Evolutionary conservation across 2,329 filamentous ascomycete genomes (phyloP).

Genomic region (Dothiorella sarmentorum): DNA sequence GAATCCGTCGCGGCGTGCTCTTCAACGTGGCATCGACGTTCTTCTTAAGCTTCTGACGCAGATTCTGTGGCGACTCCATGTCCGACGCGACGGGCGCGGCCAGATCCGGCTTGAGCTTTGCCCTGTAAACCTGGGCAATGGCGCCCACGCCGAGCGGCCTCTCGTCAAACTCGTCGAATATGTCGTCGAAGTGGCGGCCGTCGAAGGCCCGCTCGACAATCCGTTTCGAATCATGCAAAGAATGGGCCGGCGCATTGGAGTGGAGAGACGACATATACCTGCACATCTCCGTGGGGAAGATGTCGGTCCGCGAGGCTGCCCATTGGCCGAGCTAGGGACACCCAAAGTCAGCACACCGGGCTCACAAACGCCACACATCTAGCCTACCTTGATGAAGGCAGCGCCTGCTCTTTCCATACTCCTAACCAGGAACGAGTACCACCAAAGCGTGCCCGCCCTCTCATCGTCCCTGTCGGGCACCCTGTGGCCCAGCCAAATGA

Average conservation of each 20-base stretch:
- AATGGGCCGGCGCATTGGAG: constrained; percentile 90
- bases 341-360: constrained; percentile 12
- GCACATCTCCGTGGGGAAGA: constrained; percentile 92
- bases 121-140: constrained; percentile 96
- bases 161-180: constrained; percentile 94
- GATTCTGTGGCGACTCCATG: constrained; percentile 51
- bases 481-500: constrained; percentile 72
- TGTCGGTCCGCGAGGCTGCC: constrained; percentile 93
- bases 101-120: constrained; percentile 79
- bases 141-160: constrained; percentile 87
- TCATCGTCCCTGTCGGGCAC: constrained; percentile 66
- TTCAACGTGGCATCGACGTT: constrained; percentile 86
- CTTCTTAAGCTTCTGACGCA: constrained; percentile 68
- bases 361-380: constrained; percentile 58
- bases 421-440: constrained; percentile 84
- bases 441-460: constrained; percentile 81
- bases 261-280: constrained; percentile 90
- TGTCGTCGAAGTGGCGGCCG: constrained; percentile 76
- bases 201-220: constrained; percentile 81
- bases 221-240: constrained; percentile 71
- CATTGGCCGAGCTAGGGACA: constrained; percentile 78
- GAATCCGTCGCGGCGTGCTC: constrained; percentile 77
- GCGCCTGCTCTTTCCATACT: constrained; percentile 92
- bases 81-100: constrained; percentile 60
- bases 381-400: constrained; percentile 95